Conservation (phyloP, 2,329 filamentous ascomycete species). For the Paecilomyces dactylethromorphus region DNA sequence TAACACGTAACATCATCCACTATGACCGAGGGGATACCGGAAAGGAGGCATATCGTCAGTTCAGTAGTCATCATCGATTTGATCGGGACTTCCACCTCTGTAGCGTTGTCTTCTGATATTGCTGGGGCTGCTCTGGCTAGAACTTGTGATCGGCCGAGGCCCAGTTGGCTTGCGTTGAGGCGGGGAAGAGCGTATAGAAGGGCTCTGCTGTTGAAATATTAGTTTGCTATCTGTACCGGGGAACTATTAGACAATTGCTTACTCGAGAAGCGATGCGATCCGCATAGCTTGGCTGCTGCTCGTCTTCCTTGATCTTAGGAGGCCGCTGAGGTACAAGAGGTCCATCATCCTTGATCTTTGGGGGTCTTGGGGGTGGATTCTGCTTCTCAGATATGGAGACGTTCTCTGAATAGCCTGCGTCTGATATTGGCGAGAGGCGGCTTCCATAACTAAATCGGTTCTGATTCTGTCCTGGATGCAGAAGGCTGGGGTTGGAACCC, state of each 20-base stretch:
- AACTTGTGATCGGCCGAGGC: slow-evolving; percentile 38
- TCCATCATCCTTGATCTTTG: slow-evolving; percentile 51
- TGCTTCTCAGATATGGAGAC: slow-evolving; percentile 27
- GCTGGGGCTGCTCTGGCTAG: slow-evolving; percentile 27
- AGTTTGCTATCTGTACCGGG: slow-evolving; percentile 2
- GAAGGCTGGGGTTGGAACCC: slow-evolving; percentile 38
- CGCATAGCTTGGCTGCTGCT: slow-evolving; percentile 29
- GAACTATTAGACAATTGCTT: slow-evolving; percentile 15
- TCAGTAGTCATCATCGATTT: slow-evolving; percentile 31
- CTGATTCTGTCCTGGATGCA: slow-evolving; percentile 14
- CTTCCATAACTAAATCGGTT: slow-evolving; percentile 32
- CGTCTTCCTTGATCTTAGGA: slow-evolving; percentile 28
- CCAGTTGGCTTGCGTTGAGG: slow-evolving; percentile 42
- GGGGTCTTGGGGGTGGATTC: slow-evolving; percentile 42
- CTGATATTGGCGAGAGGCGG: slow-evolving; percentile 41
- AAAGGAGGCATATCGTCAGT: slow-evolving; percentile 8
- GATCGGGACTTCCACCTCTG: slow-evolving; percentile 31
- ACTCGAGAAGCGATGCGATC: slow-evolving; percentile 36
- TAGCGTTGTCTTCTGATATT: slow-evolving; percentile 31
- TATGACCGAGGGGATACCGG: slow-evolving; percentile 1
- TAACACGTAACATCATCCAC: neutral
- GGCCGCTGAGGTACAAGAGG: slow-evolving; percentile 51
- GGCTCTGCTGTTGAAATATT: slow-evolving; percentile 15
- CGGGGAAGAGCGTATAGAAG: slow-evolving; percentile 27
- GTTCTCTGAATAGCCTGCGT: slow-evolving; percentile 38